phyloP scores from a whole-genome alignment of 2,329 filamentous ascomycete genomes.

The Aspergillus udagawae region DNA sequence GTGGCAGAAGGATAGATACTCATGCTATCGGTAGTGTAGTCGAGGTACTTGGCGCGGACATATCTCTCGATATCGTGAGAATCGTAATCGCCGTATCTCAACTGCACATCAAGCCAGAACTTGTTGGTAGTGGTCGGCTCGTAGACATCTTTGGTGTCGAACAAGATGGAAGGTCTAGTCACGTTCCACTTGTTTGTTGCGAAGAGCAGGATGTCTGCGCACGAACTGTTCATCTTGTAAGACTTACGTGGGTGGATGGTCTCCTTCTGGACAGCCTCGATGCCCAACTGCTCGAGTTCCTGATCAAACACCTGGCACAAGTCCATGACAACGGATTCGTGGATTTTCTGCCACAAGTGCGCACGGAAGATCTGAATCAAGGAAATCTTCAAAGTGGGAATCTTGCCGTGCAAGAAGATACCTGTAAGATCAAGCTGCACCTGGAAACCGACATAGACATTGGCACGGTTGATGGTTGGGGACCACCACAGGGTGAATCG shows the following conservation, averaged over 20 bases:
- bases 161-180: slow-evolving; percentile 84
- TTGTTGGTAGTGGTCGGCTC: slow-evolving; percentile 95
- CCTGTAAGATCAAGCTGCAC: slow-evolving; percentile 96
- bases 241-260: slow-evolving; percentile 98
- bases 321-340: slow-evolving; percentile 98
- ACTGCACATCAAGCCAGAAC: slow-evolving; percentile 97
- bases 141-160: slow-evolving; percentile 94
- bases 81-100: slow-evolving; percentile 97
- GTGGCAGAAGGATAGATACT: slow-evolving; percentile 97
- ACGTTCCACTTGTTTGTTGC: slow-evolving; percentile 99
- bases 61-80: slow-evolving; percentile 98
- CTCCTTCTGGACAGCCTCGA: slow-evolving; percentile 98
- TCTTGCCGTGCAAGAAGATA: slow-evolving; percentile 98
- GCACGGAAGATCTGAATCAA: slow-evolving; percentile 99
- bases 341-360: slow-evolving; percentile 99
- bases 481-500: slow-evolving; percentile 99
- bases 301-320: slow-evolving; percentile 98
- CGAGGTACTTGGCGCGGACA: slow-evolving; percentile 93
- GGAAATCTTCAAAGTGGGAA: slow-evolving; percentile 95
- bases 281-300: slow-evolving; percentile 89
- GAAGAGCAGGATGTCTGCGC: slow-evolving; percentile 93
- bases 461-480: slow-evolving; percentile 86
- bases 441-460: slow-evolving; percentile 99
- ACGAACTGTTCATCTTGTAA: slow-evolving; percentile 99
- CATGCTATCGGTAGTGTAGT: slow-evolving; percentile 98